Evolutionary conservation across 257 asterid species (phyloP).

Genomic region (Solanum neorickii): DNA sequence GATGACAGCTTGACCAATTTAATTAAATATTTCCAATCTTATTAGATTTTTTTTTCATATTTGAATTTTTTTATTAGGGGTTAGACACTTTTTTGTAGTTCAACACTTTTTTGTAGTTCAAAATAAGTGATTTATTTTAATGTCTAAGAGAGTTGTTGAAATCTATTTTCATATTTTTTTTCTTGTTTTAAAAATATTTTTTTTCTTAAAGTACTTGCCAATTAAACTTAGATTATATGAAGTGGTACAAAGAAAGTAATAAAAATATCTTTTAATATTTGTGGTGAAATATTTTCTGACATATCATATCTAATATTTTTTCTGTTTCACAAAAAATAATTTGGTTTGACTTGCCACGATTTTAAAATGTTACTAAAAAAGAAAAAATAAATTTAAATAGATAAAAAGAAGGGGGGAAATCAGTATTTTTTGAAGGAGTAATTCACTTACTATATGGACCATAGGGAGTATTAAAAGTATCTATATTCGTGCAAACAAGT

Average conservation of each 20-base stretch:
- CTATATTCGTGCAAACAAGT: background rate
- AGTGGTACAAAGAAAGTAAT: too few relatives aligned
- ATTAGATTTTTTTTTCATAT: background rate
- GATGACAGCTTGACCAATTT: background rate
- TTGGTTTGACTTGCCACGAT: too few relatives aligned
- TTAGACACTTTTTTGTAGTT: too few relatives aligned
- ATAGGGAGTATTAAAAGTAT: background rate
- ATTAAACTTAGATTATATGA: background rate
- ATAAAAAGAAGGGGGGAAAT: fast-evolving
- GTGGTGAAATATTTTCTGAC: background rate
- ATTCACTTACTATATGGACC: background rate
- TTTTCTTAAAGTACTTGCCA: background rate
- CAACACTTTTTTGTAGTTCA: background rate
- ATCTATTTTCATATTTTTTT: background rate
- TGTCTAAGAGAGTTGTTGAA: background rate
- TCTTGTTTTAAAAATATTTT: background rate
- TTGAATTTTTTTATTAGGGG: too few relatives aligned
- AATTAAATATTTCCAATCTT: background rate
- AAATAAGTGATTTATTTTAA: background rate
- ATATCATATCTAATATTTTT: too few relatives aligned
- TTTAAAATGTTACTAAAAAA: too few relatives aligned
- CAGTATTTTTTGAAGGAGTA: too few relatives aligned
- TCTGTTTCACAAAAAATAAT: too few relatives aligned
- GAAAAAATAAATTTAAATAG: too few relatives aligned
- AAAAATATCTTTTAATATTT: too few relatives aligned